Conservation (phyloP, 1,139 yeast species). For the Blastobotrys proliferans region DNA sequence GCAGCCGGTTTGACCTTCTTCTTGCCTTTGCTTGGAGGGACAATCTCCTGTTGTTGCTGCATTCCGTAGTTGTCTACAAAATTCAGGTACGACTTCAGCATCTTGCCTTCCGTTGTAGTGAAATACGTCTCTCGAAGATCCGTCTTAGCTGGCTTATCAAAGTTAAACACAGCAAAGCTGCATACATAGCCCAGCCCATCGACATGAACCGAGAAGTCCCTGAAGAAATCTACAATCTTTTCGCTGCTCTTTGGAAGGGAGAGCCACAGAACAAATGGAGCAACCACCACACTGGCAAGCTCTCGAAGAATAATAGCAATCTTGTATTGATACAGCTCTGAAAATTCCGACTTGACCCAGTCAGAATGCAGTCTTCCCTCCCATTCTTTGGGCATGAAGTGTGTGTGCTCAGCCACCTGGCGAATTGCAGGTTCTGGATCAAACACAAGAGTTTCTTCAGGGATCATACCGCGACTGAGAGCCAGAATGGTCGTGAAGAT, state of each 20-base stretch:
- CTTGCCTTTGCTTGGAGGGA: background rate
- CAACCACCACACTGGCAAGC: conserved; percentile 69
- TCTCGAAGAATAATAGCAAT: conserved; percentile 72
- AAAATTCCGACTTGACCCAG: conserved; percentile 74
- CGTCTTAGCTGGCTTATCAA: conserved; percentile 43
- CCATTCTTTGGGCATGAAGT: conserved; percentile 86
- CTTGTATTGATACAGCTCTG: conserved; percentile 70
- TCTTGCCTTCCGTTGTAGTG: conserved; percentile 66
- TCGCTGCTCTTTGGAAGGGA: conserved; percentile 70
- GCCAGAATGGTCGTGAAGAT: conserved; percentile 83
- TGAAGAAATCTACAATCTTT: conserved; percentile 77
- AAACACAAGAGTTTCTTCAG: conserved; percentile 62
- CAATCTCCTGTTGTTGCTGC: too few relatives aligned
- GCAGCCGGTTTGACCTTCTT: background rate
- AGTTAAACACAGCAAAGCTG: conserved; percentile 86
- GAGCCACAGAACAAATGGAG: conserved; percentile 87
- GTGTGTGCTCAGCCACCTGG: conserved; percentile 81
- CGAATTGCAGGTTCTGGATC: conserved; percentile 85
- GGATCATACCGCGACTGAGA: conserved; percentile 56
- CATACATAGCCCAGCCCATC: conserved; percentile 96
- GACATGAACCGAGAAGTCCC: conserved; percentile 84
- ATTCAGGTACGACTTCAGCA: conserved; percentile 85
- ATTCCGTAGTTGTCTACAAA: conserved; percentile 79
- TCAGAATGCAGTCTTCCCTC: conserved; percentile 78
- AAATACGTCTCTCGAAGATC: conserved; percentile 33